Evolutionary conservation across 768 basidiomycete genomes (phyloP).

Genomic region (Pisolithus microcarpus): DNA sequence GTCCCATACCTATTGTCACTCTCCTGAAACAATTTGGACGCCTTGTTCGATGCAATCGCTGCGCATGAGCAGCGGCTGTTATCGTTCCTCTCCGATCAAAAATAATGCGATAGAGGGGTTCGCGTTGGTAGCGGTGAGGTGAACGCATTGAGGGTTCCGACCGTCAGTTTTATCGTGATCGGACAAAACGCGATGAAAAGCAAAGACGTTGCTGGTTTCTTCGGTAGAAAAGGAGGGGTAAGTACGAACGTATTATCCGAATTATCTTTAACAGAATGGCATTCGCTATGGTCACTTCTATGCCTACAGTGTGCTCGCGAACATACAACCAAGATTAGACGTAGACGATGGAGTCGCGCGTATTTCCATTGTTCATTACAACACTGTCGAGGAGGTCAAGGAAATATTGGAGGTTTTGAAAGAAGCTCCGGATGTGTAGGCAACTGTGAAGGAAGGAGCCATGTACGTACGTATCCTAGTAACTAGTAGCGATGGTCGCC

Average conservation of each 20-base stretch:
- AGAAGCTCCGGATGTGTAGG: conserved; percentile 21
- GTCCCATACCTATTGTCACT: conserved; percentile 59
- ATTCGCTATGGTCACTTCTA: conserved; percentile 78
- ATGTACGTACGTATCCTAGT: too few species aligned
- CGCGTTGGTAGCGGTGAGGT: conserved; percentile 51
- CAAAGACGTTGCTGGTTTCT: conserved; percentile 52
- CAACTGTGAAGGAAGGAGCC: neutral
- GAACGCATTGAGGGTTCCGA: conserved; percentile 48
- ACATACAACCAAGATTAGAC: conserved; percentile 50
- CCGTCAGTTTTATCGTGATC: conserved; percentile 64
- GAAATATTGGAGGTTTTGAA: conserved; percentile 50
- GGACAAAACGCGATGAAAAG: conserved; percentile 52
- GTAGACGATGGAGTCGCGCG: conserved; percentile 62
- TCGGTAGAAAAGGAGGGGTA: conserved; percentile 59
- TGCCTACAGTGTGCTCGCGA: conserved; percentile 55
- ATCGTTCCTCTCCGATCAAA: conserved; percentile 43
- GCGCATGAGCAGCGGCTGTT: conserved; percentile 55
- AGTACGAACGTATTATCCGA: conserved; percentile 19
- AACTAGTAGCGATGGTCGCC: too few species aligned
- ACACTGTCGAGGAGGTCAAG: conserved; percentile 65
- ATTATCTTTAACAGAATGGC: conserved; percentile 46
- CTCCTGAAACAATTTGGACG: conserved; percentile 41
- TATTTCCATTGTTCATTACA: conserved; percentile 74
- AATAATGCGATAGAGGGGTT: conserved; percentile 51
- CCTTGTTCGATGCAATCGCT: conserved; percentile 51